Evolutionary conservation across 2,329 filamentous ascomycete species (phyloP), one percentile per base, ranked within the genome.

Genomic region (Ophiocordyceps camponoti-rufipedis): DNA sequence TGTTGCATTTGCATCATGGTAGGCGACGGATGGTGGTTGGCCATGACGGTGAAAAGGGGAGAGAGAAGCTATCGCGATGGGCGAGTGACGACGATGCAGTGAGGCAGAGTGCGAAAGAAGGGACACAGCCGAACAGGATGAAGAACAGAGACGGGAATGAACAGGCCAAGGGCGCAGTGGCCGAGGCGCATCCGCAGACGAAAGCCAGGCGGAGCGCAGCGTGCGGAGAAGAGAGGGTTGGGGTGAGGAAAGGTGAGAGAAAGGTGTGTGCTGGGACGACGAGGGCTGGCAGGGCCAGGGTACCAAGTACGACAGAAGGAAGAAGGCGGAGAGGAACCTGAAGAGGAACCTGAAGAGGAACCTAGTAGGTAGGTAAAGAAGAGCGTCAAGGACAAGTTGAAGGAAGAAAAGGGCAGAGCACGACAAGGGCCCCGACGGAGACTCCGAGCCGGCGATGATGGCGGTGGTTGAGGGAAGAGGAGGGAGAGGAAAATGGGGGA

Each of bases 21-120:
- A 39, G 85, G 84, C 55, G 85, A 89, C 40, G 81, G 80, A 58
- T 88, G 85, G 55, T 85, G 82, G 62, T 85, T 82, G 54, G 80
- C 79, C 80, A 85, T 85, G 51, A 50, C 63, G 56, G 53, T 41
- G 48, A 35, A 14, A 11, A 31, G 19, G n/a, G 10, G 49, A 48
- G 46, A 48, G 16, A 38, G 33, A n/a, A 38, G 46, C 46, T 48
- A 49, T 42, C 45, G 48, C 44, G 48, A 48, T 11, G 40, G 18
- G 4, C 23, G 40, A 39, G 40, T 6, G 40, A 23, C 6, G 40
- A 18, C 13, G 23, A 28, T 10, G 18, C 42, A 44, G 45, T 31
- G n/a, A n/a, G 33, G 13, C 16, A 38, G 14, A 23, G 23, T 23
- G 3, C 23, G n/a, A 23, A 23, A 23, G 23, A 23, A 23, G 23